Evolutionary conservation across 2,329 filamentous ascomycete genomes (phyloP).

Genomic region (Shiraia sp.): DNA sequence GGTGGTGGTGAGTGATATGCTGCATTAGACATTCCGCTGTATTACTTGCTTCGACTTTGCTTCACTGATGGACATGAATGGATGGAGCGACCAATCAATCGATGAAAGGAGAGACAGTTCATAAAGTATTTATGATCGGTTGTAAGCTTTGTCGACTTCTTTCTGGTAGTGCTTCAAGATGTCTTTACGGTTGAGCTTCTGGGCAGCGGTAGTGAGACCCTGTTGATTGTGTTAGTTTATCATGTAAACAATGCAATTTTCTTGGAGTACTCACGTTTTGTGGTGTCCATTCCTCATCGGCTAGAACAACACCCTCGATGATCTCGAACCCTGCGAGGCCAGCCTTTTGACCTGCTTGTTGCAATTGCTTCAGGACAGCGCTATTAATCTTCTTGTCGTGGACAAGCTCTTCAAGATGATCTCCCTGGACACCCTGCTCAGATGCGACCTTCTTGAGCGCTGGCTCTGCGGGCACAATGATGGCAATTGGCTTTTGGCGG

Average conservation of each 20-base stretch:
- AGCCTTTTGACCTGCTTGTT: conserved; percentile 65
- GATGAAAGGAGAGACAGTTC: too few species aligned
- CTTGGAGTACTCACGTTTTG: conserved; percentile 67
- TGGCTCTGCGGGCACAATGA: conserved; percentile 68
- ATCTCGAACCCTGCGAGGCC: conserved; percentile 74
- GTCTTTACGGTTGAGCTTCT: conserved; percentile 57
- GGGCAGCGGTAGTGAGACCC: conserved; percentile 56
- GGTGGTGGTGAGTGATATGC: too few species aligned
- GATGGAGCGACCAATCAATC: too few species aligned
- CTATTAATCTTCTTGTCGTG: conserved; percentile 66
- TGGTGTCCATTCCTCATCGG: conserved; percentile 87
- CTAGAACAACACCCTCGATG: conserved; percentile 74
- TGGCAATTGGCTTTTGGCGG: conserved; percentile 77
- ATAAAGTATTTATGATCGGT: too few species aligned
- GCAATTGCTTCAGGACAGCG: conserved; percentile 71
- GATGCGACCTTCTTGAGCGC: conserved; percentile 60
- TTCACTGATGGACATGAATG: too few species aligned
- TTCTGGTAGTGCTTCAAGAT: conserved; percentile 57
- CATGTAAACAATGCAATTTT: background rate
- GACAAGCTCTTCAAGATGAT: conserved; percentile 69
- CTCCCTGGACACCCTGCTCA: conserved; percentile 65
- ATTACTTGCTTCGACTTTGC: too few species aligned
- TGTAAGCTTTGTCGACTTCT: conserved; percentile 54
- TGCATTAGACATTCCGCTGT: too few species aligned
- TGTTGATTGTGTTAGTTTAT: conserved; percentile 29